Evolutionary conservation across 257 asterid genomes (phyloP).

Genomic region (Scutellaria galericulata): DNA sequence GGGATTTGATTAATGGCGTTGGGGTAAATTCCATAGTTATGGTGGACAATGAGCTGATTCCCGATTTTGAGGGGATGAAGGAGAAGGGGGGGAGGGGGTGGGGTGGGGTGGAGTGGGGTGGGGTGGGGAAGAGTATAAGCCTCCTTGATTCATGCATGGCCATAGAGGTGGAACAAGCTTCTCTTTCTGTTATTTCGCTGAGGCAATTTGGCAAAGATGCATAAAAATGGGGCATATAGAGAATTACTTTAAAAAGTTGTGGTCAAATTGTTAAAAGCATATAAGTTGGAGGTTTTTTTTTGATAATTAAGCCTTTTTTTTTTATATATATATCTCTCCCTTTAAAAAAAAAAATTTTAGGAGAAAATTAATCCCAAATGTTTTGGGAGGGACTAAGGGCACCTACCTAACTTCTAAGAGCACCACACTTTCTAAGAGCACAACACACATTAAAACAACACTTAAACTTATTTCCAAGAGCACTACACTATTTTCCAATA

Average conservation of each 20-base stretch:
- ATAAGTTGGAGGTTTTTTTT: too few species aligned
- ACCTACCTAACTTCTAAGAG: too few species aligned
- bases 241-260: background rate
- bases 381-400: too few species aligned
- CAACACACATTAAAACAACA: too few species aligned
- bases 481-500: too few species aligned
- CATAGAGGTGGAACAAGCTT: slow-evolving; percentile 26
- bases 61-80: slow-evolving; percentile 33
- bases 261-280: too few species aligned
- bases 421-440: too few species aligned
- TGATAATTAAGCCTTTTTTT: too few species aligned
- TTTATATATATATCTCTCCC: too few species aligned
- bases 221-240: background rate
- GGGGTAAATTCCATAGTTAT: slow-evolving; percentile 24
- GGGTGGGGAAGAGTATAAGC: background rate
- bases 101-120: background rate
- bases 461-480: too few species aligned
- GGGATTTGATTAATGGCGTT: slow-evolving; percentile 22
- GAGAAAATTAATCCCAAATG: background rate
- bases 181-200: background rate
- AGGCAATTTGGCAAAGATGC: background rate
- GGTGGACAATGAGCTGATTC: slow-evolving; percentile 29
- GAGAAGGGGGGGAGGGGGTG: background rate
- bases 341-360: too few species aligned
- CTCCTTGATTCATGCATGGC: slow-evolving; percentile 49